Evolutionary conservation across 78 protist species (phyloP).

Genomic region (Ministeria vibrans): DNA sequence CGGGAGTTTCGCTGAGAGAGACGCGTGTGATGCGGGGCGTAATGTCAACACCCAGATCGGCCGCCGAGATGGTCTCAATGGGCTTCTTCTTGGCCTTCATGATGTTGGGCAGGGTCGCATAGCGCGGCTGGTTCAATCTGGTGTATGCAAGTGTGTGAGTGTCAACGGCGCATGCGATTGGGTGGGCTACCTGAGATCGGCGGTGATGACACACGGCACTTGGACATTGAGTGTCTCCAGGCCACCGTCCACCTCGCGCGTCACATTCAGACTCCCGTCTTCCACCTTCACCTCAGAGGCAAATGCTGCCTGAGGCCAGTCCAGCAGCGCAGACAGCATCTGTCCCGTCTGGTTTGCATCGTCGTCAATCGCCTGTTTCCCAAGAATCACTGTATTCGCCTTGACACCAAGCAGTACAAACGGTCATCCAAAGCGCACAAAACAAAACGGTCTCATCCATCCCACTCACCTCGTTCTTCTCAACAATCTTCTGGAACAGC

Average conservation of each 20-base stretch:
- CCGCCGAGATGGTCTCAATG: constrained; percentile 47
- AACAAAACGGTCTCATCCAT: constrained; percentile 72
- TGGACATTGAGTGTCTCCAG: constrained; percentile 66
- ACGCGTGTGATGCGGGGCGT: constrained; percentile 22
- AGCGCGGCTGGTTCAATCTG: constrained; percentile 92
- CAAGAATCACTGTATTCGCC: constrained; percentile 43
- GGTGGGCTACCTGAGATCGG: constrained; percentile 69
- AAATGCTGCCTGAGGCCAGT: constrained; percentile 82
- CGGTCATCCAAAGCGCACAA: background rate
- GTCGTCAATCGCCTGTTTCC: constrained; percentile 96
- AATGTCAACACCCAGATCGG: constrained; percentile 71
- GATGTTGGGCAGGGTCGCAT: constrained; percentile 89
- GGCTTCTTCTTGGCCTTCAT: constrained; percentile 89
- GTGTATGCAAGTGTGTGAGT: background rate
- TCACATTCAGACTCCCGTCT: constrained; percentile 36
- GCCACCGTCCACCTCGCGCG: constrained; percentile 94
- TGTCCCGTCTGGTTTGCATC: constrained; percentile 92
- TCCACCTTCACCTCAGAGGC: constrained; percentile 69
- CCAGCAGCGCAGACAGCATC: constrained; percentile 78
- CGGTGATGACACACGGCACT: constrained; percentile 88
- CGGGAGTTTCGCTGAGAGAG: background rate
- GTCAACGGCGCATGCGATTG: background rate
- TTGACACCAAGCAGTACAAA: background rate
- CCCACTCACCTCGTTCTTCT: constrained; percentile 41
- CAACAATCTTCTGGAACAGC: constrained; percentile 58